Conservation (phyloP, 2,329 filamentous ascomycete genomes). For the Volutella citrinella region DNA sequence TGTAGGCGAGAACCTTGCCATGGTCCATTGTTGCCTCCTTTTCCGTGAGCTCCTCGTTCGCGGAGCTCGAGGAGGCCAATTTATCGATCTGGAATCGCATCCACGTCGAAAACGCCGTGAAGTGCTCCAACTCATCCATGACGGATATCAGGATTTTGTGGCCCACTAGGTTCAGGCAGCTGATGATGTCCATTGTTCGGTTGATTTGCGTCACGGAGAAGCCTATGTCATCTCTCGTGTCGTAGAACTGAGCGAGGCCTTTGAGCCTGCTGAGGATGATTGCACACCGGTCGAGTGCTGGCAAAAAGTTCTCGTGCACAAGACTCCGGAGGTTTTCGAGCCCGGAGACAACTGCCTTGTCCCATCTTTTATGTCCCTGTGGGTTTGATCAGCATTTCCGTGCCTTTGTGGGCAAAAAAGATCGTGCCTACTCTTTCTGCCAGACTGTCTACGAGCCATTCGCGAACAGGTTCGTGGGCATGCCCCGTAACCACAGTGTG, state of each 20-base stretch:
- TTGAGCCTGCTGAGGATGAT: constrained; percentile 80
- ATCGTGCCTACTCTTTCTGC: constrained; percentile 68
- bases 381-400: too few species aligned
- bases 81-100: constrained; percentile 79
- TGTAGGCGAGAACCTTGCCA: constrained; percentile 70
- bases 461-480: constrained; percentile 69
- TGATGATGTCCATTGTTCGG: constrained; percentile 66
- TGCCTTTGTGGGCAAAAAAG: too few species aligned
- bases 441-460: constrained; percentile 86
- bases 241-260: constrained; percentile 79
- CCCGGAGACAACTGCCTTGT: constrained; percentile 76
- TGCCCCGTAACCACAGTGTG: constrained; percentile 83
- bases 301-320: constrained; percentile 83
- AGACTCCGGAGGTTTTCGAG: constrained; percentile 75
- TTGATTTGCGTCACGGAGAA: constrained; percentile 63
- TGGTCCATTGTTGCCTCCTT: constrained; percentile 76
- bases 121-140: constrained; percentile 75
- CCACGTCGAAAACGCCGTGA: constrained; percentile 78
- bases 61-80: constrained; percentile 59
- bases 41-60: constrained; percentile 70
- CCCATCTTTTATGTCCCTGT: constrained; percentile 91
- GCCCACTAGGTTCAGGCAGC: constrained; percentile 71
- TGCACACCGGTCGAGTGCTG: constrained; percentile 77
- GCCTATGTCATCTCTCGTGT: constrained; percentile 62
- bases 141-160: constrained; percentile 70